Conservation (phyloP, 2,329 filamentous ascomycete genomes). For the Microsporum ferrugineum region DNA sequence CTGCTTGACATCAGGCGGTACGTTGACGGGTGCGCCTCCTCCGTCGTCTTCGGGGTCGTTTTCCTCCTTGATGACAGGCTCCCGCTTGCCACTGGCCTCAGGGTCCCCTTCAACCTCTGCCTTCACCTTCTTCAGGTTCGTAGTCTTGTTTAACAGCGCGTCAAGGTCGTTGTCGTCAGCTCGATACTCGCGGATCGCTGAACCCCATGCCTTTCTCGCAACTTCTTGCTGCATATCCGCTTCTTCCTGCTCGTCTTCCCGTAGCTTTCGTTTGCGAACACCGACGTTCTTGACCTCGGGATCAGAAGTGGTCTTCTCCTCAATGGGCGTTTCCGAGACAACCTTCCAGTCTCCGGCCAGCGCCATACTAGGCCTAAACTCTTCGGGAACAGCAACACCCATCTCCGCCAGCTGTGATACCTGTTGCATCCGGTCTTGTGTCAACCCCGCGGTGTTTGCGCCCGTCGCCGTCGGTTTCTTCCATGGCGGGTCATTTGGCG, state of each 20-base stretch:
- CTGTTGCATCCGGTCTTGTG: constrained; percentile 66
- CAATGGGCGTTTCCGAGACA: constrained; percentile 40
- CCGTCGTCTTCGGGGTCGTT: neutral
- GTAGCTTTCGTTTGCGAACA: constrained; percentile 36
- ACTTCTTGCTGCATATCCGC: constrained; percentile 28
- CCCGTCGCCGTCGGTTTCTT: constrained; percentile 21
- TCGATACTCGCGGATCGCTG: constrained; percentile 30
- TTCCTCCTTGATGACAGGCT: neutral
- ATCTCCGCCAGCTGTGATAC: constrained; percentile 77
- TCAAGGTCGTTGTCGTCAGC: constrained; percentile 28
- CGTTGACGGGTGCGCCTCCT: neutral
- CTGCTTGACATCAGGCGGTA: neutral
- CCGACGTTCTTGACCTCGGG: constrained; percentile 35
- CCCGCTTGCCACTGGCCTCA: neutral
- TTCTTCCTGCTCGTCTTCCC: constrained; percentile 34
- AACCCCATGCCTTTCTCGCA: constrained; percentile 36
- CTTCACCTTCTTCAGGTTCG: constrained; percentile 26
- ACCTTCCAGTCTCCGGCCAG: constrained; percentile 81
- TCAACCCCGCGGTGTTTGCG: constrained; percentile 24
- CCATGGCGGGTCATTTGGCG: constrained; percentile 18
- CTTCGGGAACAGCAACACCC: constrained; percentile 73
- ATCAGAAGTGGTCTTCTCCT: constrained; percentile 24
- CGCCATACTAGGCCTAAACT: constrained; percentile 67
- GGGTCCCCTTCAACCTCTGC: constrained; percentile 8
- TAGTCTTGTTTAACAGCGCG: constrained; percentile 32